Conservation (phyloP, 2,329 filamentous ascomycete species). For the Domatiomyces globalis region DNA sequence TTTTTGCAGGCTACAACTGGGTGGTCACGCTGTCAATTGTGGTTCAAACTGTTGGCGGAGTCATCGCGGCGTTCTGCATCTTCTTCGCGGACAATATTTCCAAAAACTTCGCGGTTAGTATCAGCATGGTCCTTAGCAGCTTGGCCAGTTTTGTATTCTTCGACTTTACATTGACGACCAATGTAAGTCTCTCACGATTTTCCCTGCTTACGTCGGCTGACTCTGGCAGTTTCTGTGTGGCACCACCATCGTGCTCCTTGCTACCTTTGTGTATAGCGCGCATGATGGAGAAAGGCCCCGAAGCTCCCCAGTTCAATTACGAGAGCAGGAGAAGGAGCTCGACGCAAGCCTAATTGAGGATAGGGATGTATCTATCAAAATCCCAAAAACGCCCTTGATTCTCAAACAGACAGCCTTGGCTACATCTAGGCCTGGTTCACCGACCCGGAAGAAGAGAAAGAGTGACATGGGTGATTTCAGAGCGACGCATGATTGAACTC, state of each 20-base stretch:
- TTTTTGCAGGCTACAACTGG: constrained; percentile 90
- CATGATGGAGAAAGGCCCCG: constrained; percentile 31
- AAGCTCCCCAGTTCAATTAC: constrained; percentile 37
- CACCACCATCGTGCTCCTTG: constrained; percentile 60
- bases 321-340: background rate
- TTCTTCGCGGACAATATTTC: constrained; percentile 79
- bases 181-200: constrained; percentile 42
- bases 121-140: constrained; percentile 79
- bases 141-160: constrained; percentile 77
- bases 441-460: constrained; percentile 24
- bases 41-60: constrained; percentile 69
- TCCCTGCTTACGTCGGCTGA: background rate
- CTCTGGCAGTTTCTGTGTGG: constrained; percentile 60
- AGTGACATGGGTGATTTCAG: constrained; percentile 27
- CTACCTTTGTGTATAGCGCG: constrained; percentile 73
- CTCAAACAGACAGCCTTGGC: constrained; percentile 34
- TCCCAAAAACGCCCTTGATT: constrained; percentile 33
- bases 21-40: constrained; percentile 76
- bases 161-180: constrained; percentile 56
- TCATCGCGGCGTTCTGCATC: constrained; percentile 69
- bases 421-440: constrained; percentile 38
- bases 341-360: constrained; percentile 35
- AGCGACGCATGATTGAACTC: constrained; percentile 19
- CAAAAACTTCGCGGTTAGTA: constrained; percentile 85
- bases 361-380: constrained; percentile 34